Conservation (phyloP, 306 rosid species). For the Herpetospermum pedunculosum region DNA sequence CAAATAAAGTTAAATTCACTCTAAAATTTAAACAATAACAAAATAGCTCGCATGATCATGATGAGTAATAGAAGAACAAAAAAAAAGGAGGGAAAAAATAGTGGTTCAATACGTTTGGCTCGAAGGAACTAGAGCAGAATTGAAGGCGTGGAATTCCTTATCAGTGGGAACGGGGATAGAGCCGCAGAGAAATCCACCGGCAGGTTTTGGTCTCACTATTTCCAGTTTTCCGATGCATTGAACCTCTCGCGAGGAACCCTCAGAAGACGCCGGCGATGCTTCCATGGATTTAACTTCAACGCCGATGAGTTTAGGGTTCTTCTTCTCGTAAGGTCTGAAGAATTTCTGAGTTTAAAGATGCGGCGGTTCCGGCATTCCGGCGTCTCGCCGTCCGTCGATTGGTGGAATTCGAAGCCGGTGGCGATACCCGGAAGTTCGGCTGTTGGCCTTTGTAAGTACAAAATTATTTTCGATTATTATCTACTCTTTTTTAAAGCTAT, state of each 20-base stretch:
- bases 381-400: background rate
- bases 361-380: background rate
- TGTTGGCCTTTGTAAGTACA: background rate
- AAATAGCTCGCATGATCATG: background rate
- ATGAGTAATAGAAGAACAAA: background rate
- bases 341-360: background rate
- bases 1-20: background rate
- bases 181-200: slow-evolving; percentile 70
- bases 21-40: background rate
- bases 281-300: slow-evolving; percentile 32
- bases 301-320: background rate
- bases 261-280: slow-evolving; percentile 23
- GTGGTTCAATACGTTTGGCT: slow-evolving; percentile 36
- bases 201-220: slow-evolving; percentile 73
- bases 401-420: background rate
- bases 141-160: slow-evolving; percentile 61
- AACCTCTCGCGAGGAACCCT: slow-evolving; percentile 54
- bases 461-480: background rate
- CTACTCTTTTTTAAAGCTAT: too few species aligned
- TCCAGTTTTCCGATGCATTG: slow-evolving; percentile 78
- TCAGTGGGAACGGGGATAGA: slow-evolving; percentile 94
- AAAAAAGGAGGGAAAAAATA: background rate
- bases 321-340: background rate
- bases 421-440: background rate
- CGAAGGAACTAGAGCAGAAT: slow-evolving; percentile 63